phyloP scores from a whole-genome alignment of 345 rosid species.

The Rhodamnia rubescens region DNA sequence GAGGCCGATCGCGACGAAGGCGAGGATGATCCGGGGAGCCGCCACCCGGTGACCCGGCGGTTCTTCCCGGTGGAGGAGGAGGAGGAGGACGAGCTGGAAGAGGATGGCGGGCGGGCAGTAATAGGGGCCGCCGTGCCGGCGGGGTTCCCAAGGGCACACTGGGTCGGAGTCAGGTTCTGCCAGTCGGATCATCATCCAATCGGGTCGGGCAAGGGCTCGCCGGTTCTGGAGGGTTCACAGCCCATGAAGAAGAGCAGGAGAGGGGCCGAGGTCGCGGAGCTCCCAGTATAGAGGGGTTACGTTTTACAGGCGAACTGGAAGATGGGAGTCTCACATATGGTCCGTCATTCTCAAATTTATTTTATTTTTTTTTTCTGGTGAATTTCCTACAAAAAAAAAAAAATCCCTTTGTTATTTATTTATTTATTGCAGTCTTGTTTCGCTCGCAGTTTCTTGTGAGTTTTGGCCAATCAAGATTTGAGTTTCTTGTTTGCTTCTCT shows the following conservation, averaged over 20 bases:
- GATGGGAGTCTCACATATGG: constrained; percentile 99
- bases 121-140: constrained; percentile 2
- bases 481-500: neutral
- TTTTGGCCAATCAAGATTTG: neutral
- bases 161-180: constrained; percentile 58
- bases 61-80: constrained; percentile 66
- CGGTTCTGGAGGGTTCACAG: constrained; percentile 26
- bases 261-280: constrained; percentile 95
- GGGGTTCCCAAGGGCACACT: constrained; percentile 54
- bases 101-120: constrained; percentile 15
- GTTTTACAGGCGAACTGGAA: constrained; percentile 90
- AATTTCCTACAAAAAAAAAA: neutral
- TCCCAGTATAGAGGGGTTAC: constrained; percentile 98
- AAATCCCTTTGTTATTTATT: neutral
- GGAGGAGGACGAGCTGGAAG: constrained; percentile 31
- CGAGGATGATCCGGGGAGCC: constrained; percentile 2
- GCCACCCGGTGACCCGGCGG: constrained; percentile 60
- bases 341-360: constrained; percentile 1
- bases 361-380: neutral
- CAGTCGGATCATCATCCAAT: constrained; percentile 36
- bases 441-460: neutral
- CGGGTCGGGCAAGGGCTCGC: constrained; percentile 12
- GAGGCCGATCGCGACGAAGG: constrained; percentile 12
- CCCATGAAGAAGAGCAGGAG: constrained; percentile 86
- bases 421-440: neutral